Evolutionary conservation across 345 rosid species (phyloP), one percentile per base, ranked within the genome.

Genomic region (Pseudoturritis turrita): DNA sequence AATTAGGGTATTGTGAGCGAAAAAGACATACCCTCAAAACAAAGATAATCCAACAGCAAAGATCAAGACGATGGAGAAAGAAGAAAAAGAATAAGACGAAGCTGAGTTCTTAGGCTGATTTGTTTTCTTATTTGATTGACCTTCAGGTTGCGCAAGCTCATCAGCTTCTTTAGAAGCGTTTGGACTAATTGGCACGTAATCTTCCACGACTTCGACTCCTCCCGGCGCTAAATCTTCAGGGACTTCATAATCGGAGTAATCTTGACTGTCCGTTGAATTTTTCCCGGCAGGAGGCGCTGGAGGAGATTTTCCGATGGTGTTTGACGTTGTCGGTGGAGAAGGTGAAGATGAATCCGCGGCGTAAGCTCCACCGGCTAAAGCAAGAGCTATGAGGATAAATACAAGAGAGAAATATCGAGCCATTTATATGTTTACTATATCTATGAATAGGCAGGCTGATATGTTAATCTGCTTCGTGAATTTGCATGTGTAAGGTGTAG

Each of bases 181-280:
- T 6, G 33, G 22, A 25, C 12, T 44, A 26, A 75, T 0, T 11
- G 70, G 74, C 41, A 22, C 47, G n/a, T 61, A 53, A 62, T 75
- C 79, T 13, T 39, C 26, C 7, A 75, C 74, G 13, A 75, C 21
- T 47, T 68, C 65, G 2, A 61, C 70, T 10, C 79, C 79, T 6
- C 6, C 70, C 0, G 79, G 79, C 0, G 58, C 74, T 35, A 75
- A 23, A 68, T 68, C 17, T 4, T 10, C 6, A 9, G 79, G 79
- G 19, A 68, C 64, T 43, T 75, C 79, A 43, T 75, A 75, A 31
- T 75, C 79, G 0, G 74, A 59, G 37, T 75, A 68, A 75, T 75
- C 74, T 52, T 21, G 49, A 68, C 3, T 31, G 15, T 14, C 15
- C 33, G 64, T 61, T 44, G 35, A 14, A 67, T 52, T 68, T 5